Evolutionary conservation across 495 filamentous ascomycete genomes (phyloP), one percentile per base, ranked within the genome.

Genomic region (Penicillium coffeae): DNA sequence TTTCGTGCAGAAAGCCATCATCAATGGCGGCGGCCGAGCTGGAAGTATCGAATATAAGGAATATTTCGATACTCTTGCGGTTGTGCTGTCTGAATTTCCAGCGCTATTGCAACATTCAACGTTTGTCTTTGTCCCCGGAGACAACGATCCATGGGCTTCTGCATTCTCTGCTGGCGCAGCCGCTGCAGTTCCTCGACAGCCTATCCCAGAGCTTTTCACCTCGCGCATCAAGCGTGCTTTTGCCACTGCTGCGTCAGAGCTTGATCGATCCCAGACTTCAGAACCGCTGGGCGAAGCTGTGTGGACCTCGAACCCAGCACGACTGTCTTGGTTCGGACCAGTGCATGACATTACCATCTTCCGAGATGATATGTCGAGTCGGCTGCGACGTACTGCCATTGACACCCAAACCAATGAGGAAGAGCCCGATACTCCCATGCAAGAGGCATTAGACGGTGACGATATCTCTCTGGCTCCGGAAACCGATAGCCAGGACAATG

Each of bases 31-130:
- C 8, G 77, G 74, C 8, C 82, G 80, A 51, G 83, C 79, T 10
- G 87, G 82, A 0, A 87, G 83, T 55, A 92, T 95, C 39, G 90
- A 90, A 65, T 96, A 95, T 66, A 96, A 96, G 65, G 94, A 96
- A 64, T 84, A 83, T 60, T 97, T 96, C 58, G 87, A 97, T 68
- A 78, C 81, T 4, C 79, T 98, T 14, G 91, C 93, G 2, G 80
- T 84, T 13, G 78, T 87, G 1, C 70, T 98, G n/a, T 75, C 87
- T 7, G 90, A 97, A 35, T 95, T 88, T 64, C 90, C 87, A n/a
- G 74, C 77, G 0, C 72, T 97, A 6, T 76, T 95, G n/a, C 82
- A 84, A 27, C 71, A 77, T 15, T 83, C 88, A 2, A 91, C 88
- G 0, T 94, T 96, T 55, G 68, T 96, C 10, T 95, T 97, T 55